phyloP scores from a whole-genome alignment of 192 early-diverging fungal species.

The Dissophora globulifera region DNA sequence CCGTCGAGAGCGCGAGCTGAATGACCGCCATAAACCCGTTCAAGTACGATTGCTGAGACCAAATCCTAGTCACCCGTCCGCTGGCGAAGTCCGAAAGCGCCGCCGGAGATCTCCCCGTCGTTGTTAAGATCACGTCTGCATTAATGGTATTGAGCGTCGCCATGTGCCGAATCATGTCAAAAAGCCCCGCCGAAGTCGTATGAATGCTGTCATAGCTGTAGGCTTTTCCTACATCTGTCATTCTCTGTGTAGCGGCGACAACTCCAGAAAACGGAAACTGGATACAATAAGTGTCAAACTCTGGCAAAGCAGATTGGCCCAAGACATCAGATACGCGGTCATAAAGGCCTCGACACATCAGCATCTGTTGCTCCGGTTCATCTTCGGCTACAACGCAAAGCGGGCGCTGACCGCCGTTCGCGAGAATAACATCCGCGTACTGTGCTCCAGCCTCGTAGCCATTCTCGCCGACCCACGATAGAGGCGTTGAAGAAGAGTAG shows the following conservation, averaged over 20 bases:
- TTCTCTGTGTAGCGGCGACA: neutral
- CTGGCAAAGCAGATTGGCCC: conserved; percentile 1
- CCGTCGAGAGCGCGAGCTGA: conserved; percentile 35
- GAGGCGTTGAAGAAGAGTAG: neutral
- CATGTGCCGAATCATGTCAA: conserved; percentile 29
- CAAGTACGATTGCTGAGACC: conserved; percentile 49
- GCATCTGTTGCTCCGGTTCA: conserved; percentile 22
- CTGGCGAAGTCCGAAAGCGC: conserved; percentile 13
- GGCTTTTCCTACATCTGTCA: neutral
- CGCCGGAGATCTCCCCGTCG: conserved; percentile 25
- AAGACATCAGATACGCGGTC: neutral
- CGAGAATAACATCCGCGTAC: conserved; percentile 23
- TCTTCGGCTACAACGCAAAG: conserved; percentile 26
- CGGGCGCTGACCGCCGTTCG: neutral
- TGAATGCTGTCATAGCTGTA: conserved; percentile 43
- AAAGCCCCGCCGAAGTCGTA: conserved; percentile 26
- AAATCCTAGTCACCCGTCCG: conserved; percentile 21
- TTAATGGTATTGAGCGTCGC: neutral
- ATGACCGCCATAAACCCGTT: conserved; percentile 45
- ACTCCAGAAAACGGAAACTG: conserved; percentile 13
- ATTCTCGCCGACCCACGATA: conserved; percentile 47
- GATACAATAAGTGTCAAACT: conserved; percentile 19
- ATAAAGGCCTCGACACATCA: conserved; percentile 33
- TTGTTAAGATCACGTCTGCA: conserved; percentile 4
- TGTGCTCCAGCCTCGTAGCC: conserved; percentile 19